Percentiles rank a stretch among this genome's conserved stretches.
phyloP scores from a whole-genome alignment of 306 rosid species.

The Quercus glauca region DNA sequence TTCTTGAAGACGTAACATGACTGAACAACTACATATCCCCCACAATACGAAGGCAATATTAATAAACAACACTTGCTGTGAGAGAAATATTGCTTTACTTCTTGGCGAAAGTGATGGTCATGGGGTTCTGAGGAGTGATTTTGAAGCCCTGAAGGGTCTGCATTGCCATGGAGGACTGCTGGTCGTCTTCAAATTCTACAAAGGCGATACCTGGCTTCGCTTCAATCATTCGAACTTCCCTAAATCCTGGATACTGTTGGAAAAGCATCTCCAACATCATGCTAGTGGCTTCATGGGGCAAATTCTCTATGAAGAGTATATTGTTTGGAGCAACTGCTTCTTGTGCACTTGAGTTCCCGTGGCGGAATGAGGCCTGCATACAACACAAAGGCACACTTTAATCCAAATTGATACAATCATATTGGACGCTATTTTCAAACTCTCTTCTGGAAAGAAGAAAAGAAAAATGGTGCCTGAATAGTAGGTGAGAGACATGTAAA shows the following conservation, averaged over 20 bases:
- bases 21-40: slow-evolving; percentile 19
- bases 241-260: slow-evolving; percentile 93
- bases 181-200: slow-evolving; percentile 88
- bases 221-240: slow-evolving; percentile 93
- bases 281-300: slow-evolving; percentile 83
- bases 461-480: background rate
- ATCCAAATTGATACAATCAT: background rate
- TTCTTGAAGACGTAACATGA: slow-evolving; percentile 29
- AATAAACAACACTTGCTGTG: slow-evolving; percentile 5
- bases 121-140: slow-evolving; percentile 90
- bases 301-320: slow-evolving; percentile 89
- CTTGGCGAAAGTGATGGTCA: slow-evolving; percentile 84
- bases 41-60: slow-evolving; percentile 8
- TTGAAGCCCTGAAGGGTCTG: slow-evolving; percentile 93
- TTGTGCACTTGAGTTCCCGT: slow-evolving; percentile 50
- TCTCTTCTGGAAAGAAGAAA: background rate
- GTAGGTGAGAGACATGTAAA: background rate
- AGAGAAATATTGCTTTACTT: slow-evolving; percentile 42
- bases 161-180: slow-evolving; percentile 95
- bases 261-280: slow-evolving; percentile 94
- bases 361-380: slow-evolving; percentile 70
- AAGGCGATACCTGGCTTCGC: slow-evolving; percentile 99
- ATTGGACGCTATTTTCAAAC: background rate
- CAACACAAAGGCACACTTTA: slow-evolving; percentile 6
- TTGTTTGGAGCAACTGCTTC: slow-evolving; percentile 85